Evolutionary conservation across 345 rosid species (phyloP).

Genomic region (Ailanthus altissimus): DNA sequence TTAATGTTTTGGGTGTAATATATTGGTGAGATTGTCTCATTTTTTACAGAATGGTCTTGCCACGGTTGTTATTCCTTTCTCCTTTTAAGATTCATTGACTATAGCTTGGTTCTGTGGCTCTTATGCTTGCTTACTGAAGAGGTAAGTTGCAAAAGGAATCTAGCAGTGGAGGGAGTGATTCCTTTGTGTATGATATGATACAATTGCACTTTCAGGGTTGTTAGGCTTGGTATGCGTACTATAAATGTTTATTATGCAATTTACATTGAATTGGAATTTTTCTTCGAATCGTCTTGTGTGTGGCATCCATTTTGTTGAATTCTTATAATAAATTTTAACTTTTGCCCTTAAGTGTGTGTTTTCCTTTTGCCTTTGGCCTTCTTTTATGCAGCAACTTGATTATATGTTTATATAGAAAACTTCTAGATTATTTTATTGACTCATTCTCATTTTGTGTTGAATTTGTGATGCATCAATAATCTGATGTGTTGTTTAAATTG

Average conservation of each 20-base stretch:
- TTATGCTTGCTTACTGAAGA: not conserved
- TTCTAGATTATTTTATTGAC: not conserved
- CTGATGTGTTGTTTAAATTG: not conserved
- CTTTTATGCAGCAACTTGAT: not conserved
- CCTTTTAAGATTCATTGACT: conserved; percentile 1
- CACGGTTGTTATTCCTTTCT: not conserved
- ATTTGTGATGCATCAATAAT: not conserved
- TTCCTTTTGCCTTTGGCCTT: not conserved
- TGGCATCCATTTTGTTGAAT: not conserved
- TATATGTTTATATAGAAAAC: not conserved
- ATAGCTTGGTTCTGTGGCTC: not conserved
- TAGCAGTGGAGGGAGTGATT: not conserved
- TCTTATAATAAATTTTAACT: not conserved
- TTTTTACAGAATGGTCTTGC: not conserved
- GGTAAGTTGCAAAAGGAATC: conserved; percentile 6
- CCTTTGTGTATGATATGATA: not conserved
- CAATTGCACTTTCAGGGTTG: not conserved
- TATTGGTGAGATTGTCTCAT: not conserved
- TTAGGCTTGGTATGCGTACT: not conserved
- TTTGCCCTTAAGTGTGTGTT: not conserved
- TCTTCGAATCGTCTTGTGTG: not conserved
- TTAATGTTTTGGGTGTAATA: not conserved
- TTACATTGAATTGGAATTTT: not conserved
- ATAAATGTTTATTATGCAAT: not conserved
- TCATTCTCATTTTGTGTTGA: not conserved